Evolutionary conservation across 192 early-diverging fungal species (phyloP), one percentile per base, ranked within the genome.

Genomic region (Coemansia sp.): DNA sequence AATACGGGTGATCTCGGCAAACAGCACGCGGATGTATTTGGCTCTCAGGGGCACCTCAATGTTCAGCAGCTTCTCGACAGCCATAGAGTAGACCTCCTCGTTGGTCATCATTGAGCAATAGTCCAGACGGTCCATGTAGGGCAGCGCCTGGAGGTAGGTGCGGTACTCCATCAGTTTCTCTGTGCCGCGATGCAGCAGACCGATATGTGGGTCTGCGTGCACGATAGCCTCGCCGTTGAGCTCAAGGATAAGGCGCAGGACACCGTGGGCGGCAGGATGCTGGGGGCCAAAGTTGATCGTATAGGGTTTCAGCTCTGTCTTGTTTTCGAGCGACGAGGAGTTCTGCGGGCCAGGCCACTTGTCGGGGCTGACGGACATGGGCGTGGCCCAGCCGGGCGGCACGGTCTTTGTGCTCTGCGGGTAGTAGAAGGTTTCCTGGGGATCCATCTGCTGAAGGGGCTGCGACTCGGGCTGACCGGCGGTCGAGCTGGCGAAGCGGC

Each of bases 81-180:
- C 94, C 37, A 98, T 82, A 43, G 94, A 96, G 77, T 97, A 98
- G 11, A 89, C 89, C 82, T 96, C 91, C 80, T 98, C 96, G 81
- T 98, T 98, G 58, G 87, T 88, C 96, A 98, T 98, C 94, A 98
- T 98, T 39, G 96, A 98, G 50, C 93, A 89, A 73, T 98, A 98
- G 76, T 96, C 94, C 64, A 95, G 82, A 52, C 94, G 94, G 77
- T 96, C 96, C 82, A 98, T 96, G 82, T 98, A 98, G 34, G 96
- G 96, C 34, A 98, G 82, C 47, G 94, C 93, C 77, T 98, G 96
- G 37, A 95, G 80, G 68, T 98, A 98, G 7, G 91, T 97, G 83
- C 96, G 96, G 86, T 96, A 96, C 83, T 98, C 96, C 69, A 98
- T 98, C 67, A 98, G 78, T 82, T 98, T 98, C 73, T 98, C 96